Evolutionary conservation across 768 basidiomycete genomes (phyloP).

Genomic region (Tylopilus cervinicoccineus): DNA sequence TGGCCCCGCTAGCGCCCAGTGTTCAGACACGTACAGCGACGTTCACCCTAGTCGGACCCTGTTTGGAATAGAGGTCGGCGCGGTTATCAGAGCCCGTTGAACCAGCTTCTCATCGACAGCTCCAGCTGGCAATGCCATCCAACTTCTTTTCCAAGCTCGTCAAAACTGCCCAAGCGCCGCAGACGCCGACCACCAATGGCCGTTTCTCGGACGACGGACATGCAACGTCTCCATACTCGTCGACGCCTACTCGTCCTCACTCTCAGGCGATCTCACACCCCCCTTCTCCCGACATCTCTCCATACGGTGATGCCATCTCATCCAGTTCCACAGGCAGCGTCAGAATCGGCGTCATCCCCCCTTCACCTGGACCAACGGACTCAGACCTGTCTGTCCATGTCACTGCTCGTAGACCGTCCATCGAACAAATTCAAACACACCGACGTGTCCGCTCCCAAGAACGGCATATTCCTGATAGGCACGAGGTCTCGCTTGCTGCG

Average conservation of each 20-base stretch:
- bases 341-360: constrained; percentile 30
- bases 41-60: not conserved
- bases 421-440: constrained; percentile 22
- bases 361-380: constrained; percentile 21
- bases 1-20: not conserved
- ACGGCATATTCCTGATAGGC: constrained; percentile 27
- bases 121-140: constrained; percentile 20
- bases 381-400: constrained; percentile 14
- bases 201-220: constrained; percentile 1
- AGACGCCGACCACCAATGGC: constrained; percentile 1
- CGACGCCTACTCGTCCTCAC: not conserved
- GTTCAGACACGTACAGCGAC: no score
- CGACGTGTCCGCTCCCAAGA: constrained; percentile 31
- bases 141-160: constrained; percentile 32
- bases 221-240: not conserved
- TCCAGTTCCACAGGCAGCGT: constrained; percentile 21
- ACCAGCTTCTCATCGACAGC: not conserved
- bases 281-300: constrained; percentile 5
- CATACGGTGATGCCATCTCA: constrained; percentile 2
- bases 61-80: constrained; percentile 4
- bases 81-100: not conserved
- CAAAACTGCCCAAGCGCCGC: constrained; percentile 13
- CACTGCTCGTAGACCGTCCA: constrained; percentile 1
- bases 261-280: constrained; percentile 11
- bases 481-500: constrained; percentile 32